Base-by-base conservation (phyloP, 2,329 filamentous ascomycete genomes). In the Boeremia exigua region DNA sequence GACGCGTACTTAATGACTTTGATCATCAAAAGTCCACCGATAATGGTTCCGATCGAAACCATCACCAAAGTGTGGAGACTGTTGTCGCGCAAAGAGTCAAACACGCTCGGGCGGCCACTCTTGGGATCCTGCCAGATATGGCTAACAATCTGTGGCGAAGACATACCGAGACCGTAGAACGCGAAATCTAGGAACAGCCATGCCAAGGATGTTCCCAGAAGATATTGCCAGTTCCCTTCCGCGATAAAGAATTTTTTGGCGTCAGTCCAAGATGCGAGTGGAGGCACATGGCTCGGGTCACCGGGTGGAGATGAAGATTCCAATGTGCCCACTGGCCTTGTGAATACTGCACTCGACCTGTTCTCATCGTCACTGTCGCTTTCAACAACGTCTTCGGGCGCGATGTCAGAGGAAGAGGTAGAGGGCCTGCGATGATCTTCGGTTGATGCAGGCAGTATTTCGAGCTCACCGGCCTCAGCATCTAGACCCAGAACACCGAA, bases 221-320 rank as follows among this genome's bases (percentile, higher is more conserved):
- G 65, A 42, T 74, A 73, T 47, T 69, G 67, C 70, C 73, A 75
- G 56, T 75, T 76, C 8, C 71, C 70, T 46, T 76, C 67, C 1
- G 36, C 45, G 36, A 75, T 65, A 51, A 76, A 74, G 55, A 70
- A 75, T 7, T 66, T 45, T 48, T 69, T 71, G 32, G 72, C 66
- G 36, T 75, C 72, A 7, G 47, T 32, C 62, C 65, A 65, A 1
- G 71, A 74, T 14, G 70, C 70, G 6, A 73, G 64, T 11, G 71
- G 70, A 54, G 68, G 75, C 63, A 80, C 80, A 48, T 82, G 79
- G 61, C 80, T 83, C 56, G 83, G 83, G 32, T 73, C 70, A 5
- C 64, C 65, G 4, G 68, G 67, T 17, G 63, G 57, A 34, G 68
- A 46, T 14, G 65, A 53, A 9, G 53, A 28, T 6, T 50, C 29